Base-by-base conservation (phyloP, 2,329 filamentous ascomycete genomes). In the Penicillium sp. region DNA sequence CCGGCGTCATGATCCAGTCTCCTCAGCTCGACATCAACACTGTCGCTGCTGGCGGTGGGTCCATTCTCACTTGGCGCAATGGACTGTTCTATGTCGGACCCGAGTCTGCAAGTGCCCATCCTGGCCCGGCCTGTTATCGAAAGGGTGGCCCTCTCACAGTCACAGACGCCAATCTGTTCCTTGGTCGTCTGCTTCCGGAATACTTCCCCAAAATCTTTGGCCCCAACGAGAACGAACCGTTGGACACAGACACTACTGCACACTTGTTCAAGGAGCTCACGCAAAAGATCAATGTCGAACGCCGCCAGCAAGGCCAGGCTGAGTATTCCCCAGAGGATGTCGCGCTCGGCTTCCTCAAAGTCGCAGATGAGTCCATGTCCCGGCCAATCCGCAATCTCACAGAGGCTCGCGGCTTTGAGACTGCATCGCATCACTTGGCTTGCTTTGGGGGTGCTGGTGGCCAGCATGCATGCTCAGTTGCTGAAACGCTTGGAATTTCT, bases 121-220 rank as follows among this genome's bases (percentile, higher is more conserved):
- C 91, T 0, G 91, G 91, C 1, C 91, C 91, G 11, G 89, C 89
- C 1, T 95, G 91, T 61, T 96, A 96, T 69, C 82, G 91, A 12
- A 96, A 96, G 69, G 91, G 88, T 0, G 91, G 91, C 0, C 91
- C 91, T 3, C 78, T 92, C 12, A 93, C 91, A 0, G 91, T 96
- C 8, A 96, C 92, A 0, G 91, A 96, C 63, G 91, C 91, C 5
- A 96, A 96, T 59, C 70, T 95, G 5, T 91, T 89, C 65, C 80
- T 97, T 0, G 91, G 91, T 0, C 82, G 92, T 19, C 75, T 97
- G 3, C 72, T 95, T 1, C 91, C 91, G 0, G 89, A 95, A 54
- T 95, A 95, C 76, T 97, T 97, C 69, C 92, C 92, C 0, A 92
- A 91, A 67, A 96, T 97, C 51, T 96, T 97, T 61, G 92, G 92